phyloP scores from a whole-genome alignment of 768 basidiomycete species.

The Amanita molliuscula region DNA sequence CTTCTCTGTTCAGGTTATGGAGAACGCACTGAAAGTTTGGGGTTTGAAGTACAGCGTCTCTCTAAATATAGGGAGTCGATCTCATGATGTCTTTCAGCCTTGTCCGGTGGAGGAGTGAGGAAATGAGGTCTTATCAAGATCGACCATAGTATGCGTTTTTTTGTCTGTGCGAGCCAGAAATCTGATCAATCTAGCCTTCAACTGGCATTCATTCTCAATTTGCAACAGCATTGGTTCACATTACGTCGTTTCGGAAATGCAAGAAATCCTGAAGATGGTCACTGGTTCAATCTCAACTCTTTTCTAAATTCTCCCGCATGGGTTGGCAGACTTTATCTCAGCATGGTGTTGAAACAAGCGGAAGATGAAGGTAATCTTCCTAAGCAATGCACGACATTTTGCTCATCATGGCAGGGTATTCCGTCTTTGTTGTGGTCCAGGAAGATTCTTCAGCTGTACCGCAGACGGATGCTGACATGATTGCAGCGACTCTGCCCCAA shows the following conservation, averaged over 20 bases:
- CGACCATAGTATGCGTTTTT: conserved; percentile 57
- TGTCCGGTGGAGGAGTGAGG: conserved; percentile 76
- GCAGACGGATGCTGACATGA: conserved; percentile 59
- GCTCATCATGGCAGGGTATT: conserved; percentile 48
- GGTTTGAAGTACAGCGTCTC: conserved; percentile 50
- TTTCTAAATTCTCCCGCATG: conserved; percentile 62
- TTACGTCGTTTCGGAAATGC: conserved; percentile 67
- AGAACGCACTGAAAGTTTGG: conserved; percentile 78
- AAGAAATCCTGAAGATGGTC: conserved; percentile 39
- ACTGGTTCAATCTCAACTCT: conserved; percentile 91
- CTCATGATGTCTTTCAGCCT: conserved; percentile 35
- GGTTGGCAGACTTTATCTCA: conserved; percentile 75
- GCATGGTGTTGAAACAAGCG: conserved; percentile 80
- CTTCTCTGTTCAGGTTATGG: conserved; percentile 86
- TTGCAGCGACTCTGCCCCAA: conserved; percentile 56
- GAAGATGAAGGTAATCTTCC: conserved; percentile 61
- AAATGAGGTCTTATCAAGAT: conserved; percentile 67
- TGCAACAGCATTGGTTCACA: conserved; percentile 85
- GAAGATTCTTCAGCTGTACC: conserved; percentile 43
- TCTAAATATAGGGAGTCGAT: conserved; percentile 4
- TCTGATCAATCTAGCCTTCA: conserved; percentile 42
- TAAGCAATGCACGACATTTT: background rate
- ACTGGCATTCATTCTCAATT: conserved; percentile 80
- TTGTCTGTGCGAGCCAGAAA: background rate
- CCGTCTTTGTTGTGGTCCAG: conserved; percentile 67